Percentiles rank a stretch among this genome's conserved stretches.
phyloP scores from a whole-genome alignment of 345 rosid genomes.

The Sonneratia alba region DNA sequence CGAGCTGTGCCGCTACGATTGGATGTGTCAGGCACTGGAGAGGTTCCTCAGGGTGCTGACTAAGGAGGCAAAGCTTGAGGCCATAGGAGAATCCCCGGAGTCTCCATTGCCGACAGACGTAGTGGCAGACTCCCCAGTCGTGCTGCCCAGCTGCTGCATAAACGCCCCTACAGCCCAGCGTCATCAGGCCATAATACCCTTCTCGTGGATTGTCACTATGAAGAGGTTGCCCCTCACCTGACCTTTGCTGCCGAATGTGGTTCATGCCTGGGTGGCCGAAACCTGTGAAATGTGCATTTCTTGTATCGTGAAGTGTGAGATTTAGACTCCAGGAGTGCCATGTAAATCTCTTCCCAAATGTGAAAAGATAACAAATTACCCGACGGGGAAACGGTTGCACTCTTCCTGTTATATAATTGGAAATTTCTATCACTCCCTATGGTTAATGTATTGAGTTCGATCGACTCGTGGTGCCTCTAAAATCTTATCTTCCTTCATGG shows the following conservation, averaged over 20 bases:
- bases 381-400: constrained; percentile 8
- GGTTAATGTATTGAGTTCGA: no score
- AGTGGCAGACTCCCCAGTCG: constrained; percentile 18
- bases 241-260: background rate
- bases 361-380: constrained; percentile 3
- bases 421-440: no score
- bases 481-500: no score
- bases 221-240: constrained; percentile 24
- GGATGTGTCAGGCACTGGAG: constrained; percentile 71
- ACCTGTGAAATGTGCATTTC: background rate
- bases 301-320: background rate
- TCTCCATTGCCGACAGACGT: constrained; percentile 9
- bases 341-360: constrained; percentile 10
- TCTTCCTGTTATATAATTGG: background rate
- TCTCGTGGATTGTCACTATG: constrained; percentile 24
- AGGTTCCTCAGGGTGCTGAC: constrained; percentile 30
- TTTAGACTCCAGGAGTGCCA: constrained; percentile 14
- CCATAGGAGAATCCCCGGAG: constrained; percentile 26
- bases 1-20: constrained; percentile 65
- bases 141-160: constrained; percentile 19
- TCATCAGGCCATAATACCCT: constrained; percentile 8
- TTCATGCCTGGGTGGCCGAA: background rate
- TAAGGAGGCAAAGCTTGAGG: constrained; percentile 8
- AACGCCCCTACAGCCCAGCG: constrained; percentile 16
- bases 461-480: no score